These are phyloP conservation scores for Chrysoporthe cubensis DNA, from an alignment of 2,329 filamentous ascomycete species.

Conservation along the genomic window DNA sequence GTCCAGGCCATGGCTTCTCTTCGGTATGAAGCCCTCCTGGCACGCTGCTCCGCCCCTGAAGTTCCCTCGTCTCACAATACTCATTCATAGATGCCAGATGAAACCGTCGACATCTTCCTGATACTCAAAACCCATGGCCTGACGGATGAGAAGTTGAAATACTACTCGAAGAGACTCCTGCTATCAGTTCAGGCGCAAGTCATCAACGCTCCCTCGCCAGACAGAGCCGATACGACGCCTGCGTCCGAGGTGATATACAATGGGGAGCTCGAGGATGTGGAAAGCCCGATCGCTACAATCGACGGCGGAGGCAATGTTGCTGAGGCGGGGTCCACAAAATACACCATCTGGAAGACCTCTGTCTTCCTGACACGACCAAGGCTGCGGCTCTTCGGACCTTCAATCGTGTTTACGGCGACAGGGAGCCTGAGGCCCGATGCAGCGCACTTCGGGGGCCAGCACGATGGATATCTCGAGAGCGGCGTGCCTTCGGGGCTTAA, in stretches of 20 bases:
- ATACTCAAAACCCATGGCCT: slow-evolving; percentile 67
- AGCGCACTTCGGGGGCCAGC: slow-evolving; percentile 45
- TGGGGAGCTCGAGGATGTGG: slow-evolving; percentile 52
- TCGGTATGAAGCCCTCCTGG: slow-evolving; percentile 58
- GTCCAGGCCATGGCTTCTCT: slow-evolving; percentile 58
- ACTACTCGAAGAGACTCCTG: slow-evolving; percentile 64
- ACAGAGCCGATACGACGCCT: slow-evolving; percentile 49
- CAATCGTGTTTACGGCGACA: slow-evolving; percentile 65
- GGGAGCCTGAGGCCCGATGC: slow-evolving; percentile 62
- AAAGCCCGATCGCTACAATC: slow-evolving; percentile 55
- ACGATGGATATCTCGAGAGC: slow-evolving; percentile 70
- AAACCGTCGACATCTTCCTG: slow-evolving; percentile 70
- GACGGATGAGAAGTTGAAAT: slow-evolving; percentile 59
- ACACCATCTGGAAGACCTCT: slow-evolving; percentile 64
- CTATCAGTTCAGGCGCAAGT: slow-evolving; percentile 71
- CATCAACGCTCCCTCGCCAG: slow-evolving; percentile 57
- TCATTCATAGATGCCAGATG: slow-evolving; percentile 66
- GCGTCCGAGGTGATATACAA: slow-evolving; percentile 64
- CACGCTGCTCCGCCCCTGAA: slow-evolving; percentile 33
- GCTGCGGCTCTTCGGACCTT: slow-evolving; percentile 68
- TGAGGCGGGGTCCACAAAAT: slow-evolving; percentile 39
- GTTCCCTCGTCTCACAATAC: slow-evolving; percentile 45
- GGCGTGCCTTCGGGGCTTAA: slow-evolving; percentile 73
- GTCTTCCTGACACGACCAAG: slow-evolving; percentile 63
- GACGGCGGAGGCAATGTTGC: slow-evolving; percentile 43